Percentiles rank a stretch among this genome's conserved stretches.
Evolutionary conservation across 2,329 filamentous ascomycete genomes (phyloP).

Genomic region (Phialemonium atrogriseum): DNA sequence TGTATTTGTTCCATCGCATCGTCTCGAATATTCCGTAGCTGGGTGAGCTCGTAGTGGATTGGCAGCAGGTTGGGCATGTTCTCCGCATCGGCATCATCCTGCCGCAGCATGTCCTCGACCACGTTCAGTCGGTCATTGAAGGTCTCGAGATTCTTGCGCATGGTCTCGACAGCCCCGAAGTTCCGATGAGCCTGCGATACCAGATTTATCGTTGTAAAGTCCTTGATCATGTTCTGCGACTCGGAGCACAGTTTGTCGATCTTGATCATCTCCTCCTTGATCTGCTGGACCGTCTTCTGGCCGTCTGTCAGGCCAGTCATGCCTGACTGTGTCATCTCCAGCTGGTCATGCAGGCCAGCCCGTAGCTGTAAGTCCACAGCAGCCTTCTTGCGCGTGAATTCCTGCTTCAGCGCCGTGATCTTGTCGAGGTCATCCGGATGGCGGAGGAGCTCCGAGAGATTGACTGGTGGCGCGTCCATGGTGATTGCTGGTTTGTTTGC

Average conservation of each 20-base stretch:
- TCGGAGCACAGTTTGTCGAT: constrained; percentile 97
- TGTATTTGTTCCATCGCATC: constrained; percentile 96
- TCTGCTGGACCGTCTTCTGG: constrained; percentile 82
- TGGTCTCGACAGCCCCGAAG: constrained; percentile 86
- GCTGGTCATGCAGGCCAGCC: constrained; percentile 79
- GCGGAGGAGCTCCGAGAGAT: constrained; percentile 86
- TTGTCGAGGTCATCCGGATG: constrained; percentile 97
- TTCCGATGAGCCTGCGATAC: constrained; percentile 94
- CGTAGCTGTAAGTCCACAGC: constrained; percentile 87
- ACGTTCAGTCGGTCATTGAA: constrained; percentile 71
- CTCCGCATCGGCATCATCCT: constrained; percentile 79
- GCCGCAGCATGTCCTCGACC: constrained; percentile 69
- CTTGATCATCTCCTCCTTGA: constrained; percentile 98
- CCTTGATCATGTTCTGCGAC: constrained; percentile 92
- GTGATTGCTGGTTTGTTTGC: no score
- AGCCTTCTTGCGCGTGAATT: constrained; percentile 90
- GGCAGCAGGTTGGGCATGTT: constrained; percentile 87
- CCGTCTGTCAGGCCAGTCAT: constrained; percentile 85
- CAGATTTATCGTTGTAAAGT: constrained; percentile 88
- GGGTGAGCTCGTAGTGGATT: constrained; percentile 86
- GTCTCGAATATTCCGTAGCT: constrained; percentile 87
- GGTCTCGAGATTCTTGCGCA: constrained; percentile 82
- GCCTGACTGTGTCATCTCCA: constrained; percentile 88
- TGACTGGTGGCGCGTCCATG: constrained; percentile 64
- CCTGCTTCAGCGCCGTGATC: constrained; percentile 78